Evolutionary conservation across 2,329 filamentous ascomycete genomes (phyloP).

Genomic region (Nigrospora sphaerica): DNA sequence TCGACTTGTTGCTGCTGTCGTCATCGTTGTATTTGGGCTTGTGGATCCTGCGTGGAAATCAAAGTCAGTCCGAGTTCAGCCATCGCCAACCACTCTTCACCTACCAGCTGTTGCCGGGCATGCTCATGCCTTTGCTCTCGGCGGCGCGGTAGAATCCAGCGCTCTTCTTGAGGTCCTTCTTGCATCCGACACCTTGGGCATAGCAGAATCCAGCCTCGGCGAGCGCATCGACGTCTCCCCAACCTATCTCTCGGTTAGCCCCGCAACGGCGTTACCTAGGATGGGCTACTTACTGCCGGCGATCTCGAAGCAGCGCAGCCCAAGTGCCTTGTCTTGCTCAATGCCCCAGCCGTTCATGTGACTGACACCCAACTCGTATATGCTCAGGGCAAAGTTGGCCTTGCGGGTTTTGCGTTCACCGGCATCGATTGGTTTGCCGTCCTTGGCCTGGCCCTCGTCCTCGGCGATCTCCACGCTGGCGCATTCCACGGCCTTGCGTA

Average conservation of each 20-base stretch:
- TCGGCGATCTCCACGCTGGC: conserved; percentile 78
- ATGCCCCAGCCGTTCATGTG: conserved; percentile 99
- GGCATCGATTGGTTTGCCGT: conserved; percentile 56
- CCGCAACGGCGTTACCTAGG: too few species aligned
- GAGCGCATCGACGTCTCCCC: conserved; percentile 92
- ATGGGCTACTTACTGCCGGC: conserved; percentile 60
- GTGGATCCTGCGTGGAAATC: conserved; percentile 65
- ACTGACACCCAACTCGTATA: conserved; percentile 93
- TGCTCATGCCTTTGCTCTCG: conserved; percentile 88
- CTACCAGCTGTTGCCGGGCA: conserved; percentile 97
- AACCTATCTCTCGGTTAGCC: conserved; percentile 40
- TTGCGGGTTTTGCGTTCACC: conserved; percentile 74
- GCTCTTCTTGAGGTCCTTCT: conserved; percentile 93
- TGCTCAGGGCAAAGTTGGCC: conserved; percentile 88
- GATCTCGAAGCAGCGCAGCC: conserved; percentile 91
- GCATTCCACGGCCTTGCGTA: conserved; percentile 82
- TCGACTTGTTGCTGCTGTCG: conserved; percentile 39
- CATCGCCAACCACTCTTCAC: conserved; percentile 25
- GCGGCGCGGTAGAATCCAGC: conserved; percentile 86
- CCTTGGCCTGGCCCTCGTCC: conserved; percentile 61
- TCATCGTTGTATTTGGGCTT: conserved; percentile 86
- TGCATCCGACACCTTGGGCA: conserved; percentile 84
- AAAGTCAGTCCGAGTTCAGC: conserved; percentile 5
- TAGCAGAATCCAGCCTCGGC: conserved; percentile 96
- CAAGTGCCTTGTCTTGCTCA: conserved; percentile 81